phyloP scores from a whole-genome alignment of 2,329 filamentous ascomycete genomes.

The Alternaria burnsii region DNA sequence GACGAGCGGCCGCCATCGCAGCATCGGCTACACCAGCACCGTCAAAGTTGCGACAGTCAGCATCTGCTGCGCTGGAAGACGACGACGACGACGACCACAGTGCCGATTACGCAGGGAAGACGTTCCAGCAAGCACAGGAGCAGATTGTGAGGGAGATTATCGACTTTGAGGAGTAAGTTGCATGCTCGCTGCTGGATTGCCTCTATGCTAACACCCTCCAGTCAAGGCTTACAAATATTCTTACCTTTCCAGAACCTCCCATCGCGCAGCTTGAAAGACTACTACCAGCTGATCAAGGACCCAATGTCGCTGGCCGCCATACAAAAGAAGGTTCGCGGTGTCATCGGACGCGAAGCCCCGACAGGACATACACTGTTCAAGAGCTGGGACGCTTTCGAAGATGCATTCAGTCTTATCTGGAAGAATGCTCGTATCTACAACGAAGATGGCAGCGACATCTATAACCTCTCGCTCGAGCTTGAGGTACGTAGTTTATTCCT shows the following conservation, averaged over 20 bases:
- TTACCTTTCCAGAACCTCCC: conserved; percentile 82
- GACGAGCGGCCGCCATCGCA: conserved; percentile 40
- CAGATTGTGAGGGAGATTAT: conserved; percentile 81
- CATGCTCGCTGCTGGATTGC: background rate
- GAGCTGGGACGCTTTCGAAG: conserved; percentile 82
- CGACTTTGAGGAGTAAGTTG: conserved; percentile 61
- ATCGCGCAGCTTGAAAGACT: conserved; percentile 78
- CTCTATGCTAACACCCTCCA: conserved; percentile 23
- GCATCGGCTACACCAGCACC: conserved; percentile 43
- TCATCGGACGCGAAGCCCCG: conserved; percentile 71
- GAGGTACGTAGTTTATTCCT: conserved; percentile 65
- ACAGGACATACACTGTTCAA: conserved; percentile 74
- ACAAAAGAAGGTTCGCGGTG: conserved; percentile 78
- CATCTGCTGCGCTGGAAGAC: conserved; percentile 33
- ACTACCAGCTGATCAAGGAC: conserved; percentile 83
- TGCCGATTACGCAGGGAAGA: conserved; percentile 63
- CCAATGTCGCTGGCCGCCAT: conserved; percentile 81
- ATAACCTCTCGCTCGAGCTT: conserved; percentile 76
- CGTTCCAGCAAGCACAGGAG: conserved; percentile 85
- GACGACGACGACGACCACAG: conserved; percentile 28
- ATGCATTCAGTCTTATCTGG: conserved; percentile 84
- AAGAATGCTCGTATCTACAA: conserved; percentile 89
- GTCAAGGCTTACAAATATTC: conserved; percentile 71
- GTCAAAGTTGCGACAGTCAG: conserved; percentile 44
- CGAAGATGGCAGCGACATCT: conserved; percentile 88